Conservation (phyloP, 2,329 filamentous ascomycete species). For the Penicillium crustosum region DNA sequence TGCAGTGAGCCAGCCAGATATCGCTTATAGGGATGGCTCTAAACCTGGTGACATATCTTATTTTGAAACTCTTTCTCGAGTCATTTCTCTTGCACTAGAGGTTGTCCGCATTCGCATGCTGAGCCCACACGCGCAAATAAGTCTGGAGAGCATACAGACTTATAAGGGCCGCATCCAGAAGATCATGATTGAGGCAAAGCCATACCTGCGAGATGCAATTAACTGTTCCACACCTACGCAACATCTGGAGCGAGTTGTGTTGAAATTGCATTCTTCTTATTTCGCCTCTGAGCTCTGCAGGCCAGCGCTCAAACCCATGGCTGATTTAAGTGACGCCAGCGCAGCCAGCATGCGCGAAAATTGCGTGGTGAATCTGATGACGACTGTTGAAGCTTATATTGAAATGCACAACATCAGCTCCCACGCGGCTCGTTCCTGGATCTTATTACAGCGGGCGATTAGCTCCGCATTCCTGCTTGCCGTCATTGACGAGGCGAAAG, state of each 20-base stretch:
- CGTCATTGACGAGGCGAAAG: slow-evolving; percentile 47
- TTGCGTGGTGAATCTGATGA: slow-evolving; percentile 57
- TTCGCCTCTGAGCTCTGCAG: slow-evolving; percentile 63
- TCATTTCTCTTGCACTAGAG: slow-evolving; percentile 55
- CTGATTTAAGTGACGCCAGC: slow-evolving; percentile 44
- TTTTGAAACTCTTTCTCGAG: slow-evolving; percentile 59
- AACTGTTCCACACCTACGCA: slow-evolving; percentile 46
- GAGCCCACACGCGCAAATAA: slow-evolving; percentile 54
- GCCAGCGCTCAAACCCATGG: slow-evolving; percentile 57
- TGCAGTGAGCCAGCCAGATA: slow-evolving; percentile 54
- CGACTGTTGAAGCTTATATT: slow-evolving; percentile 60
- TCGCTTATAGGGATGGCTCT: slow-evolving; percentile 50
- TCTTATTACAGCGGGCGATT: slow-evolving; percentile 48
- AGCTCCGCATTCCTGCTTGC: slow-evolving; percentile 50
- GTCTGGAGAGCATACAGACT: slow-evolving; percentile 54
- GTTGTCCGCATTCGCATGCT: slow-evolving; percentile 60
- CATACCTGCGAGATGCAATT: slow-evolving; percentile 56
- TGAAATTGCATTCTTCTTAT: slow-evolving; percentile 63
- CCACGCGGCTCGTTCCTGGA: slow-evolving; percentile 49
- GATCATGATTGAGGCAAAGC: slow-evolving; percentile 59
- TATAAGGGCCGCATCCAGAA: slow-evolving; percentile 58
- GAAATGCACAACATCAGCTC: slow-evolving; percentile 51
- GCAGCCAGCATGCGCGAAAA: slow-evolving; percentile 49
- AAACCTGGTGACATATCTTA: slow-evolving; percentile 54
- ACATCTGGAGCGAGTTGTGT: slow-evolving; percentile 59